Base-by-base conservation (phyloP, 2,329 filamentous ascomycete genomes). In the Aspergillus intermedius region DNA sequence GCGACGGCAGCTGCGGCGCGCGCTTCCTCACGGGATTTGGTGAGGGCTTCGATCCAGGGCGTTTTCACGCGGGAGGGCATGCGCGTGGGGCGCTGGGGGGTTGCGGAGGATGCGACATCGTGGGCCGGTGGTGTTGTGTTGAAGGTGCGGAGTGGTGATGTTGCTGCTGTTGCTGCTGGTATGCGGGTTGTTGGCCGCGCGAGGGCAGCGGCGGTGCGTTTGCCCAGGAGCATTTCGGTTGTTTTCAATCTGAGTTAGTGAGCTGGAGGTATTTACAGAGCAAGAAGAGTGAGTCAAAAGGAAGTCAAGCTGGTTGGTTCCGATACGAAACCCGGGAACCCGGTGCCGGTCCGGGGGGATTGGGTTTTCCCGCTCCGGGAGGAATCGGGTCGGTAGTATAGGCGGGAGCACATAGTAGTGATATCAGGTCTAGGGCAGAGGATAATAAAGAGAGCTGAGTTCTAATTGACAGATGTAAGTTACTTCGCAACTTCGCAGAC, bases 1-100 rank as follows among this genome's bases (percentile, higher is more conserved):
- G 37, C 37, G 17, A 8, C 37, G 3, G 10, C 37, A 7, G 15
- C 37, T 3, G 17, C 17, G 13, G 59, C 49, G 15, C 60, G 58
- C 17, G 70, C 66, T 37, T 69, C 62, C 52, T 76, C 70, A 19
- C 74, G 75, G 55, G 78, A 76, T 54, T 77, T 73, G 17, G 73
- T 74, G 44, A 86, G 70, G 0, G 84, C 84, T 56, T 86, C 80
- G 37, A 87, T 77, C 80, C 83, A 87, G 23, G 84, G 83, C n/a
- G 77, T 83, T 51, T 79, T 79, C 6, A 83, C 78, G 41, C 81
- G 72, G 68, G 79, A 78, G 15, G 76, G 75, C 44, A 79, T 80
- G 68, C 69, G 71, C 13, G 63, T 66, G 6, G 66, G 65, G 22
- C 59, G 59, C 37, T 56, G 63, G 5, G 54, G 17, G 17, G 37